Evolutionary conservation across 75 land plant species (phyloP), one percentile per base, ranked within the genome.

Genomic region (Cunninghamia lanceolata): DNA sequence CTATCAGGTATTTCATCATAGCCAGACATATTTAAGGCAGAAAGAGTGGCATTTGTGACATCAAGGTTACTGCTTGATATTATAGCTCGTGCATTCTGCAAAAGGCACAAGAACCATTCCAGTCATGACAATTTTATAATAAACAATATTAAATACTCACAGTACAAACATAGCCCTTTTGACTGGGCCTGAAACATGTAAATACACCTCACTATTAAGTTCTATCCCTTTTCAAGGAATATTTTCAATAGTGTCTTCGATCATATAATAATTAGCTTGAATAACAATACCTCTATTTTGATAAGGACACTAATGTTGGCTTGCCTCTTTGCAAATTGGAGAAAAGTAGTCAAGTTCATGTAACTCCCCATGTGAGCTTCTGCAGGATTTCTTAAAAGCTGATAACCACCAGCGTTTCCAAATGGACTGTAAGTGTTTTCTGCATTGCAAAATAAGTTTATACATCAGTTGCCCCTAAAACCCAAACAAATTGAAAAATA

Each of bases 311-410:
- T 95, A 43, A 94, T 52, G 15, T 92, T 92, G 28, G 92, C 87
- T 42, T 91, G 92, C 34, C n/a, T n/a, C n/a, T 88, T 93, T 25
- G 99, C 95, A 28, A 95, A 92, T 13, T 84, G 88, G 0, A 98
- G 88, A 84, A 96, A 96, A 1, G 93, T 94, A 59, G 88, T 14
- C 17, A 98, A 88, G 17, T 92, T 92, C 86, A 95, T 40, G 78
- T 95, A 85, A 42, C 88, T 91, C 21, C 96, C 96, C 28, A 14
- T 7, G 32, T 90, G 91, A 85, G 93, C 91, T 82, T 85, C 35
- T 74, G 87, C 90, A 11, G 91, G 94, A 83, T 96, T 93, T 34
- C 99, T 90, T 13, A 15, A 9, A 11, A 94, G 77, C 0, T 85
- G 39, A 46, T 32, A 45, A 9, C 85, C 42, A 11, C n/a, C n/a